Conservation (phyloP, 2,329 filamentous ascomycete species). For the Ophiostoma angusticollis region DNA sequence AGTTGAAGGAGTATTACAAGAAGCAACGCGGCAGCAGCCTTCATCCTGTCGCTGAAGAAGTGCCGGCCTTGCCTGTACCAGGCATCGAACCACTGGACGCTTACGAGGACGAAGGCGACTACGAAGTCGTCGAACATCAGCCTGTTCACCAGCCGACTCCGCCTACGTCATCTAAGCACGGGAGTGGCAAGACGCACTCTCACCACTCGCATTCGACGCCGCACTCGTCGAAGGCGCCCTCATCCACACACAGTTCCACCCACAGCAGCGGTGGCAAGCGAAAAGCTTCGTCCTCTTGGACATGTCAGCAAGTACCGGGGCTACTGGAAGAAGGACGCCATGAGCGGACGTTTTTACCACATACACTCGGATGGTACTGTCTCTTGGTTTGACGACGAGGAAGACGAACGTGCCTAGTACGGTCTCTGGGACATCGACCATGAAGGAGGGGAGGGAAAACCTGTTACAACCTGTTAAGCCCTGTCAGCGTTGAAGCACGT, state of each 20-base stretch:
- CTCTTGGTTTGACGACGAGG: constrained; percentile 5
- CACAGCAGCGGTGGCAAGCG: constrained; percentile 1
- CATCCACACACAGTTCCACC: not conserved
- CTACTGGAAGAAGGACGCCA: constrained; percentile 4
- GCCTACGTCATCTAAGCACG: not conserved
- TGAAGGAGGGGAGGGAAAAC: too few relatives aligned
- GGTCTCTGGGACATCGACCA: too few relatives aligned
- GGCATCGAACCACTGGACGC: too few relatives aligned
- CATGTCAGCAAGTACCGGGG: not conserved
- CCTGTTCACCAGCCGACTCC: constrained; percentile 1
- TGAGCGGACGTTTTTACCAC: not conserved
- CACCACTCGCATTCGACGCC: too few relatives aligned
- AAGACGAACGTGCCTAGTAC: not conserved
- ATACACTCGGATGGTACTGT: constrained; percentile 4
- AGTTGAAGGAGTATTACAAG: constrained; percentile 4
- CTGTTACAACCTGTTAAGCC: too few relatives aligned
- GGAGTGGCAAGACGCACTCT: too few relatives aligned
- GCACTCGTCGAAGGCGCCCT: too few relatives aligned
- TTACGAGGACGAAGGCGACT: not conserved
- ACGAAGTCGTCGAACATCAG: constrained; percentile 1
- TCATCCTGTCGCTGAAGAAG: not conserved
- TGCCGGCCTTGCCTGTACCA: not conserved
- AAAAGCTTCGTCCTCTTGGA: constrained; percentile 1
- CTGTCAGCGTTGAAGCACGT: too few relatives aligned
- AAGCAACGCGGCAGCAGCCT: not conserved